Percentiles rank a stretch among this genome's conserved stretches.
These are phyloP conservation scores for Phialophora chinensis DNA, from an alignment of 2,329 filamentous ascomycete species.

Conservation along the genomic window DNA sequence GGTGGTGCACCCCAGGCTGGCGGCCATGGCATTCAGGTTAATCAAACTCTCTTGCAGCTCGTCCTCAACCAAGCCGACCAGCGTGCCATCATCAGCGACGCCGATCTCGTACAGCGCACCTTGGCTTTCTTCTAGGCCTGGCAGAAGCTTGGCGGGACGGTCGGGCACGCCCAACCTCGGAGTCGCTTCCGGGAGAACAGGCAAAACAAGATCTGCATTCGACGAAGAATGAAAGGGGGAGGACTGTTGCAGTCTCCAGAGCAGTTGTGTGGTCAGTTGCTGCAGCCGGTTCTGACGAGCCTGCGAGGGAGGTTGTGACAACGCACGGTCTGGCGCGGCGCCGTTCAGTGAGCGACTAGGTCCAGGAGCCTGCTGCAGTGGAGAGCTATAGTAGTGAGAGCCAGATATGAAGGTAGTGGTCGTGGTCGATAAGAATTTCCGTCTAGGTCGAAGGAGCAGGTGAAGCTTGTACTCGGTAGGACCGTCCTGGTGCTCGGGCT, in stretches of 20 bases:
- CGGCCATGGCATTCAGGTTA: conserved; percentile 88
- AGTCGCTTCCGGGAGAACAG: conserved; percentile 71
- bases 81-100: conserved; percentile 89
- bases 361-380: conserved; percentile 40
- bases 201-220: conserved; percentile 74
- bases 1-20: conserved; percentile 84
- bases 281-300: conserved; percentile 83
- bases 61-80: conserved; percentile 85
- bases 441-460: conserved; percentile 77
- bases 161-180: conserved; percentile 63
- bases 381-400: conserved; percentile 39
- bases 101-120: conserved; percentile 96
- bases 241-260: conserved; percentile 95
- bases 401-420: conserved; percentile 54
- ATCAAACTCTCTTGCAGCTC: conserved; percentile 90
- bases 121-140: conserved; percentile 88
- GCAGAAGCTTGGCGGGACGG: conserved; percentile 61
- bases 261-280: conserved; percentile 89
- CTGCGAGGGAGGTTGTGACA: conserved; percentile 63
- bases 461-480: conserved; percentile 97
- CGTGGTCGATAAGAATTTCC: conserved; percentile 73
- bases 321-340: conserved; percentile 41
- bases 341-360: conserved; percentile 32
- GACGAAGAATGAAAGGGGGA: conserved; percentile 87
- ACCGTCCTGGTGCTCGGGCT: conserved; percentile 90